Conservation (phyloP, 257 asterid genomes). For the Thymus quinquecostatus region DNA sequence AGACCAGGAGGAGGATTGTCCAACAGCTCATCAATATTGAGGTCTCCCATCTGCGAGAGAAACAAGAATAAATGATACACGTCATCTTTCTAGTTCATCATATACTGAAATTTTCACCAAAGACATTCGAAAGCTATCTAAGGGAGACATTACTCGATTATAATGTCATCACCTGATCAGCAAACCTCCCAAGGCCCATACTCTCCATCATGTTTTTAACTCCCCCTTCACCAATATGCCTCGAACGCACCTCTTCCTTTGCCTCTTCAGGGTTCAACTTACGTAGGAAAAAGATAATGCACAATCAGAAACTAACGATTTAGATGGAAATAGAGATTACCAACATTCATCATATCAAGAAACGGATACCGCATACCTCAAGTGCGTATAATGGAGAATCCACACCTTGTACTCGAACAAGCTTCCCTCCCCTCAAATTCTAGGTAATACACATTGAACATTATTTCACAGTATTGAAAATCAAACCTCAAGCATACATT, state of each 20-base stretch:
- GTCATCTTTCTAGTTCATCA: slow-evolving; percentile 7
- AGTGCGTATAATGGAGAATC: slow-evolving; percentile 73
- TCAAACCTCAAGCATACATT: background rate
- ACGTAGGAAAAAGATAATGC: slow-evolving; percentile 15
- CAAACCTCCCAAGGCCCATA: slow-evolving; percentile 72
- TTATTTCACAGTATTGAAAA: background rate
- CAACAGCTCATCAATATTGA: slow-evolving; percentile 74
- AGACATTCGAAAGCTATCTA: background rate
- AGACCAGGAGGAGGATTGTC: slow-evolving; percentile 77
- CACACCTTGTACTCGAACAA: slow-evolving; percentile 70
- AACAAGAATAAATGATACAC: slow-evolving; percentile 1
- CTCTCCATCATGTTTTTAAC: slow-evolving; percentile 61
- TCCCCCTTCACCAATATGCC: slow-evolving; percentile 44
- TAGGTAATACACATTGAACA: slow-evolving; percentile 26
- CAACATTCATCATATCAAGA: slow-evolving; percentile 15
- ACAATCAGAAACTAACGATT: slow-evolving; percentile 19
- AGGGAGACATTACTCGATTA: background rate
- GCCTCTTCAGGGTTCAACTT: slow-evolving; percentile 69
- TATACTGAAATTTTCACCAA: background rate
- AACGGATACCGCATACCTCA: slow-evolving; percentile 59
- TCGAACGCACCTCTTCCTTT: slow-evolving; percentile 57
- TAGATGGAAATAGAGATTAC: background rate
- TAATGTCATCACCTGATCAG: slow-evolving; percentile 54
- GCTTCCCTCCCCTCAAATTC: slow-evolving; percentile 78
- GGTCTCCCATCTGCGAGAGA: slow-evolving; percentile 60